Conservation (phyloP, 495 filamentous ascomycete species). For the Daldinia loculata region DNA sequence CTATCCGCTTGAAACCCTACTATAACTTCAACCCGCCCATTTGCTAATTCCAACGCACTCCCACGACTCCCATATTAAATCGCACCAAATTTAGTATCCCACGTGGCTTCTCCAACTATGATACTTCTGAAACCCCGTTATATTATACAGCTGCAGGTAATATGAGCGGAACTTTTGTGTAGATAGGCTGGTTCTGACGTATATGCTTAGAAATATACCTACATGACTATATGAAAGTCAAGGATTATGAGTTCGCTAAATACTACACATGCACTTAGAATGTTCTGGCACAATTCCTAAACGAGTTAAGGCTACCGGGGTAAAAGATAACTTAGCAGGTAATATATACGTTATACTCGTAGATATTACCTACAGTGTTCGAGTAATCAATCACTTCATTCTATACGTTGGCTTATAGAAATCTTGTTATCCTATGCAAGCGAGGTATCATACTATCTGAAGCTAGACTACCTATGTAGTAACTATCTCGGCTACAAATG, state of each 20-base stretch:
- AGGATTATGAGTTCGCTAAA: not conserved
- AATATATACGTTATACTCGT: not conserved
- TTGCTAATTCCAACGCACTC: not conserved
- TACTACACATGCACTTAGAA: slow-evolving; percentile 3
- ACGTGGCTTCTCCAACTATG: slow-evolving; percentile 27
- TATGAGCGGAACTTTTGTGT: slow-evolving; percentile 5
- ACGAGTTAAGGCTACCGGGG: not conserved
- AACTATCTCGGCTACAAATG: not conserved
- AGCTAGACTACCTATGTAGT: not conserved
- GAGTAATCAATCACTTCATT: not conserved
- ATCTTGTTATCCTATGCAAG: not conserved
- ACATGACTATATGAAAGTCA: not conserved
- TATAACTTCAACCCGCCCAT: not conserved
- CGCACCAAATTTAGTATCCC: slow-evolving; percentile 28
- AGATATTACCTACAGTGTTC: not conserved
- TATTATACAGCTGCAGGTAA: slow-evolving; percentile 13
- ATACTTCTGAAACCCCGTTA: not conserved
- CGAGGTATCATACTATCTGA: not conserved
- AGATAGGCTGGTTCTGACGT: slow-evolving; percentile 6
- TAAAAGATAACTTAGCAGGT: not conserved
- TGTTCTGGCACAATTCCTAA: slow-evolving; percentile 8
- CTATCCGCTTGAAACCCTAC: slow-evolving; percentile 11
- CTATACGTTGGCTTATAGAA: not conserved
- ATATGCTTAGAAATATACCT: slow-evolving; percentile 12
- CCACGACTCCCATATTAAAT: slow-evolving; percentile 25